These are phyloP conservation scores for Metschnikowia vanudenii DNA, from an alignment of 805 yeast species.

Conservation along the genomic window DNA sequence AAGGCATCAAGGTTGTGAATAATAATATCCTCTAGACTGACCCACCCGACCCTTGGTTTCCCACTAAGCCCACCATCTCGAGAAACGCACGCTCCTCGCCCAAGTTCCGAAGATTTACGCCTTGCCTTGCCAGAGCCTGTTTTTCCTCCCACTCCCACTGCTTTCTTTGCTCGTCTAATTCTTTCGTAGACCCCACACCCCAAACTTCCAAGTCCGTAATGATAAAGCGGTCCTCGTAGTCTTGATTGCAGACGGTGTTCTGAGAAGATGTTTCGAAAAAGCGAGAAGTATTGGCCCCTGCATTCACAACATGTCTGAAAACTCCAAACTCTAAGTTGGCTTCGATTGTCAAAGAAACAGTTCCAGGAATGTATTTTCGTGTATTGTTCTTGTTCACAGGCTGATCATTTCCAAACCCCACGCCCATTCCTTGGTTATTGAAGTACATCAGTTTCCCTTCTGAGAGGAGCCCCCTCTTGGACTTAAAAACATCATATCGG, in stretches of 20 bases:
- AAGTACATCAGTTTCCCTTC: slow-evolving; percentile 53
- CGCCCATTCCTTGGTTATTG: slow-evolving; percentile 71
- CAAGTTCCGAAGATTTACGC: slow-evolving; percentile 59
- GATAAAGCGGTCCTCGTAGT: slow-evolving; percentile 66
- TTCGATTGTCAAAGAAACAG: slow-evolving; percentile 77
- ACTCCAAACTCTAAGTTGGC: slow-evolving; percentile 75
- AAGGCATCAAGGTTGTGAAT: too few relatives aligned
- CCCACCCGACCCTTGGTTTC: slow-evolving; percentile 48
- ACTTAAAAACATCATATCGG: slow-evolving; percentile 49
- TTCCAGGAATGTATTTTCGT: slow-evolving; percentile 61
- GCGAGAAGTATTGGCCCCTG: slow-evolving; percentile 19
- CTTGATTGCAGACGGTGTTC: slow-evolving; percentile 16
- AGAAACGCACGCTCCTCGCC: slow-evolving; percentile 83
- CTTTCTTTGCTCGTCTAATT: slow-evolving; percentile 69
- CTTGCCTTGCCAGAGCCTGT: slow-evolving; percentile 77
- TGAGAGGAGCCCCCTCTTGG: slow-evolving; percentile 32
- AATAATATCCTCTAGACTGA: slow-evolving; percentile 41
- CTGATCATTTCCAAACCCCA: slow-evolving; percentile 76
- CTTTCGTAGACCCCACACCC: slow-evolving; percentile 85
- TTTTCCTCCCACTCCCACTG: slow-evolving; percentile 91
- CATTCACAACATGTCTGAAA: slow-evolving; percentile 63
- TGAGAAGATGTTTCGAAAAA: slow-evolving; percentile 30
- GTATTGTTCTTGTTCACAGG: slow-evolving; percentile 51
- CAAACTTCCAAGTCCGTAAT: slow-evolving; percentile 82
- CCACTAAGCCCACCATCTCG: slow-evolving; percentile 75